Evolutionary conservation across 129 eudicot genomes (phyloP).

Genomic region (Chrysanthemum lavandulifolium): DNA sequence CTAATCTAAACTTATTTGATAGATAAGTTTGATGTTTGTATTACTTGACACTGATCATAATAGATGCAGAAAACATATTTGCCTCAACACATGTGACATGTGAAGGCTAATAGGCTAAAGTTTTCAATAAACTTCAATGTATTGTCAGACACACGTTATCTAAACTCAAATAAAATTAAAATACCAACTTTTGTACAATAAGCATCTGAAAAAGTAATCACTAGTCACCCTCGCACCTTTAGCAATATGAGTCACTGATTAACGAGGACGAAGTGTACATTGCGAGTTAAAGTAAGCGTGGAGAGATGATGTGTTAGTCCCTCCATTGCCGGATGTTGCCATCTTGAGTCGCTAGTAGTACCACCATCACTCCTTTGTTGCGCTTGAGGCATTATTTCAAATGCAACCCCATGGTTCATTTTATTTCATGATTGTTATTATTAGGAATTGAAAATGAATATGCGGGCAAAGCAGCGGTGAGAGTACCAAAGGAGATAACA

Average conservation of each 20-base stretch:
- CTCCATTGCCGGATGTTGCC: slow-evolving; percentile 29
- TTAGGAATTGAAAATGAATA: background rate
- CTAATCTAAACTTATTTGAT: background rate
- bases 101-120: background rate
- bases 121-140: background rate
- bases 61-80: too few relatives aligned
- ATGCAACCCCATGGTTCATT: slow-evolving; percentile 13
- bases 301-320: slow-evolving; percentile 22
- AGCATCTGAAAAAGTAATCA: background rate
- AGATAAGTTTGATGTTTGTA: too few relatives aligned
- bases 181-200: slow-evolving; percentile 1
- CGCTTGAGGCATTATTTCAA: too few relatives aligned
- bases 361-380: too few relatives aligned
- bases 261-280: slow-evolving; percentile 24
- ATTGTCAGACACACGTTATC: background rate
- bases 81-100: background rate
- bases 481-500: slow-evolving; percentile 33
- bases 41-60: too few relatives aligned
- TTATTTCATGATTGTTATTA: background rate
- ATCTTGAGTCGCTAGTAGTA: background rate
- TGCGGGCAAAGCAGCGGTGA: slow-evolving; percentile 2
- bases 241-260: slow-evolving; percentile 9
- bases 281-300: slow-evolving; percentile 22
- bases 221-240: background rate
- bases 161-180: background rate